A percentile compares a stretch with the other conserved stretches of the same genome.
Evolutionary conservation across 2,329 filamentous ascomycete genomes (phyloP).

Genomic region (Ophiognomonia clavigignenti-juglandacearum): DNA sequence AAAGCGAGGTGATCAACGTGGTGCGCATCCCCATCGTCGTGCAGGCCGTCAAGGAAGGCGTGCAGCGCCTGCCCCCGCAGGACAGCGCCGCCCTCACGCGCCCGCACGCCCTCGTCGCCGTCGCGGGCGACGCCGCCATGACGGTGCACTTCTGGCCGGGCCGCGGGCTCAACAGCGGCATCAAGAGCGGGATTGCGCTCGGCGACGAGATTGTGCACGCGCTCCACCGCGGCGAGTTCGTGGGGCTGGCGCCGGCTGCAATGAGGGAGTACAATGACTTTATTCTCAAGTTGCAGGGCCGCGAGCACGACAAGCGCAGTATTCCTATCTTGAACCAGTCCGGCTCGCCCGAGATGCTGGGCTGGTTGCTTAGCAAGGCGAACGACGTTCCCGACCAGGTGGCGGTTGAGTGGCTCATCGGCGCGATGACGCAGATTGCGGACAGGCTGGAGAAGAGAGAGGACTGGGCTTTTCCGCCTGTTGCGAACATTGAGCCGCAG

Average conservation of each 20-base stretch:
- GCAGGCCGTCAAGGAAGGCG: constrained; percentile 28
- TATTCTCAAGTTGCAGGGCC: constrained; percentile 28
- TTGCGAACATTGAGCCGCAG: constrained; percentile 26
- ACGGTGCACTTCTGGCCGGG: constrained; percentile 34
- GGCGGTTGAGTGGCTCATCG: constrained; percentile 29
- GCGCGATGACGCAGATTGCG: constrained; percentile 28
- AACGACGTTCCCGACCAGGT: constrained; percentile 26
- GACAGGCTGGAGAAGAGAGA: constrained; percentile 25
- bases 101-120: constrained; percentile 27
- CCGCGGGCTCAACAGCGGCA: constrained; percentile 30
- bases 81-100: constrained; percentile 23
- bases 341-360: constrained; percentile 28
- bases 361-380: constrained; percentile 29
- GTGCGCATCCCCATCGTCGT: constrained; percentile 33
- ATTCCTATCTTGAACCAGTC: constrained; percentile 31
- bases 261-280: constrained; percentile 31
- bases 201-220: constrained; percentile 31
- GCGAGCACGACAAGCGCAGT: constrained; percentile 32
- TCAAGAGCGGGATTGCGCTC: constrained; percentile 30
- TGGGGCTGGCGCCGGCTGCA: constrained; percentile 25
- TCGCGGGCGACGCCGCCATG: constrained; percentile 32
- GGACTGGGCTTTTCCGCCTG: constrained; percentile 27
- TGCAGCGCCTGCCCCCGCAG: constrained; percentile 23
- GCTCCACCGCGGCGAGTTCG: constrained; percentile 25
- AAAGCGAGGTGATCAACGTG: constrained; percentile 30